Evolutionary conservation across 75 land plant species (phyloP), one percentile per base, ranked within the genome.

Genomic region (Pinus albicaulis): DNA sequence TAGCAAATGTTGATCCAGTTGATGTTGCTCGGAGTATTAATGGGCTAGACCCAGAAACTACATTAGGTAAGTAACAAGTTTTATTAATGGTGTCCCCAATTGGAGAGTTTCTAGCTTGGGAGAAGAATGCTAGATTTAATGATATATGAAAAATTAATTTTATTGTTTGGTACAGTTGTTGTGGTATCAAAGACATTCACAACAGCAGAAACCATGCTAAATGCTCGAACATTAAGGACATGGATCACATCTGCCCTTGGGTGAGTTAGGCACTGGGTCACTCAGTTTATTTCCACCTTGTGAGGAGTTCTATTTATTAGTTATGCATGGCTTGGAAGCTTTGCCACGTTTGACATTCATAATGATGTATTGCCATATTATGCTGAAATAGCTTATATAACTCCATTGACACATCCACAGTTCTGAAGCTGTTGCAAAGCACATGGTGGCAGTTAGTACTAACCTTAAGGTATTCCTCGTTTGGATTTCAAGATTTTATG

Each of bases 401-500:
- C 13, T 53, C 31, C 19, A 73, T 14, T 16, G 70, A 31, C n/a
- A 19, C 25, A 17, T 34, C 72, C 65, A 64, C 89, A 92, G 96
- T 69, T 75, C 91, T 55, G 77, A 89, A 24, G 99, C 98, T 5
- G 92, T 96, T 23, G 82, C 95, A 72, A 96, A 92, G 91, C 99
- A 96, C 73, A 96, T 96, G 99, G 97, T 96, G 66, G 99, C 99
- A 57, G 98, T 96, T 59, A 96, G 99, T 73, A 96, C 99, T 58
- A 96, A 96, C 74, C 85, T 94, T 59, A 78, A 76, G 94, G 99
- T 94, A 59, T 48, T 48, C 12, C 53, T 48, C 53, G 2, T 48
- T 48, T 48, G 53, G 11, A 48, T 8, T 48, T 11, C 53, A 48
- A 48, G 53, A 10, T 48, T 48, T 10, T 48, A 48, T 48, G 53